Evolutionary conservation across 1,284 basidiomycete genomes (phyloP).

Genomic region (Rhodotorula sp.): DNA sequence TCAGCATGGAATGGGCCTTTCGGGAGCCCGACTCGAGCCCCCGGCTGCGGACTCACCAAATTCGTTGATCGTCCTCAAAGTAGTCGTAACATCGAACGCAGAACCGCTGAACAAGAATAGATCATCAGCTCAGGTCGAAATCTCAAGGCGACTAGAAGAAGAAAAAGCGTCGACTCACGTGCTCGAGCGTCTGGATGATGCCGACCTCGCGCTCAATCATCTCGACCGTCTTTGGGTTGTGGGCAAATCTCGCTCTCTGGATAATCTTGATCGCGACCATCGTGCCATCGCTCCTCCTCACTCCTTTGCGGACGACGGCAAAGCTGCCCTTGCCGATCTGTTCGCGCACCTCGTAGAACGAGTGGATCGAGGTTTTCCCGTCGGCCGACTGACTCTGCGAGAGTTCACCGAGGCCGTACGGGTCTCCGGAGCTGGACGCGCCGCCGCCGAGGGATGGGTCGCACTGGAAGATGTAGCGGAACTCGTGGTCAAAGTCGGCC

Average conservation of each 20-base stretch:
- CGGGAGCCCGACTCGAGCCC: background rate
- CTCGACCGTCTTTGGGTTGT: constrained; percentile 53
- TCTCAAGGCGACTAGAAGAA: background rate
- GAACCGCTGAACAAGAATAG: constrained; percentile 55
- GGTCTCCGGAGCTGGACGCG: background rate
- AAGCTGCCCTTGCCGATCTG: constrained; percentile 72
- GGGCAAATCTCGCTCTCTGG: constrained; percentile 48
- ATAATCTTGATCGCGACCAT: constrained; percentile 77
- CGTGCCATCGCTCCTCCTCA: constrained; percentile 60
- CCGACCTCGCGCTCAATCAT: constrained; percentile 71
- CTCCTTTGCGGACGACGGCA: constrained; percentile 70
- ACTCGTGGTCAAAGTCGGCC: constrained; percentile 27
- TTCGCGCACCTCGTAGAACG: constrained; percentile 42
- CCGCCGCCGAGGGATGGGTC: constrained; percentile 3
- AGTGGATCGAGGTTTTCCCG: constrained; percentile 25
- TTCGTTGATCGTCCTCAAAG: constrained; percentile 65
- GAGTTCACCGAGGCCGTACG: constrained; percentile 29
- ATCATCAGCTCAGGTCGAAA: background rate
- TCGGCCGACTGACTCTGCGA: constrained; percentile 22
- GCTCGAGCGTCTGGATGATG: constrained; percentile 70
- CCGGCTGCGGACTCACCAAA: constrained; percentile 54
- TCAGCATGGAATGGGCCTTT: background rate
- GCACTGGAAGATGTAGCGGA: constrained; percentile 36
- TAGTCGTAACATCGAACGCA: constrained; percentile 77
- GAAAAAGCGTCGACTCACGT: constrained; percentile 51